These are phyloP conservation scores for Didymellaceae sp. DNA, from an alignment of 2,329 filamentous ascomycete species.

Conservation along the genomic window DNA sequence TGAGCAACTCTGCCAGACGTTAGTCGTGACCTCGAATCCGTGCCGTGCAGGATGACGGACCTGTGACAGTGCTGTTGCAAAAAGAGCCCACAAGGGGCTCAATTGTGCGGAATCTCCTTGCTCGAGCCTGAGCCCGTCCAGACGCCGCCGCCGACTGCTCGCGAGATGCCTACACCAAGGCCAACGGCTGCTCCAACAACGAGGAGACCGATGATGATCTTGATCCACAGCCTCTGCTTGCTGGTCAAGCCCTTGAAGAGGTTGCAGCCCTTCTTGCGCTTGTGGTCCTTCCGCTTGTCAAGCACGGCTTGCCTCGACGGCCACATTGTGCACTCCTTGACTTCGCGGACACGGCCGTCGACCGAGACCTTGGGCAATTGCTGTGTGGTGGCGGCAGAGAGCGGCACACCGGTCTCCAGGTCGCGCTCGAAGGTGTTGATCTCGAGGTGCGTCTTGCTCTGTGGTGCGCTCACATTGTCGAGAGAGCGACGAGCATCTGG, in stretches of 20 bases:
- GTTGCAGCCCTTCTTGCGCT: slow-evolving; percentile 49
- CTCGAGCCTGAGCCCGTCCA: slow-evolving; percentile 50
- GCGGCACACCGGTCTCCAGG: slow-evolving; percentile 46
- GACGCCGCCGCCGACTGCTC: slow-evolving; percentile 57
- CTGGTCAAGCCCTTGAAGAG: slow-evolving; percentile 51
- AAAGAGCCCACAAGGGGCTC: slow-evolving; percentile 13
- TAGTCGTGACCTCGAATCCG: background rate
- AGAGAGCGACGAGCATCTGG: slow-evolving; percentile 53
- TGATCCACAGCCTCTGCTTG: slow-evolving; percentile 53
- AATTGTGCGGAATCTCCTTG: slow-evolving; percentile 43
- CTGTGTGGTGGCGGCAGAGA: slow-evolving; percentile 49
- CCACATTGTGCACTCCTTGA: slow-evolving; percentile 61
- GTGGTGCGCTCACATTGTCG: slow-evolving; percentile 34
- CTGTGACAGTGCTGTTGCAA: slow-evolving; percentile 15
- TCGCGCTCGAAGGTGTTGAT: slow-evolving; percentile 48
- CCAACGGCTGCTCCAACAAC: slow-evolving; percentile 56
- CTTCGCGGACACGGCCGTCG: slow-evolving; percentile 53
- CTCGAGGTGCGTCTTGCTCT: slow-evolving; percentile 43
- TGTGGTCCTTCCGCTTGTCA: slow-evolving; percentile 50
- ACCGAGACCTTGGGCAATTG: slow-evolving; percentile 48
- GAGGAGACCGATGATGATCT: slow-evolving; percentile 55
- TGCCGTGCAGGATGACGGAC: slow-evolving; percentile 5
- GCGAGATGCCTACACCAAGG: slow-evolving; percentile 57
- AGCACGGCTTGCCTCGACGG: slow-evolving; percentile 56
- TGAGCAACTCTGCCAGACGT: slow-evolving; percentile 10